Evolutionary conservation across 306 rosid genomes (phyloP), one percentile per base, ranked within the genome.

Genomic region (Pterocarpus santalinus): DNA sequence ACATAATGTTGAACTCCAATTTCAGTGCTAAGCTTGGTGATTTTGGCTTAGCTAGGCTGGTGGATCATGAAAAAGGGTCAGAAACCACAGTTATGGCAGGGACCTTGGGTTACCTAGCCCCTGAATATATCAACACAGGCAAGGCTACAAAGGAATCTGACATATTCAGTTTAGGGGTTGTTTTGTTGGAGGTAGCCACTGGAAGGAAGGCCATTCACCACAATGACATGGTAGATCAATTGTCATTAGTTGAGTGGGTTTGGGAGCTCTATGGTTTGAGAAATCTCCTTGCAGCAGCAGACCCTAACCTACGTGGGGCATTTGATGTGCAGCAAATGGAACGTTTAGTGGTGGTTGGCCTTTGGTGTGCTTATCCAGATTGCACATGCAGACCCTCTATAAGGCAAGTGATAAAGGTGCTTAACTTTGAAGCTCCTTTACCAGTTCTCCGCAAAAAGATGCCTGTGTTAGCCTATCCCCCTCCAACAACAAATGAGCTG

Each of bases 1-100:
- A 87, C 85, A 69, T 87, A n/a, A 82, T 87, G 90, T 64, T 88
- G 84, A 89, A 88, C 36, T 72, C 85, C 3, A 41, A 63, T 16
- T 82, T 85, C 83, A 76, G 76, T 51, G 80, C 79, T 9, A 87
- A 84, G 73, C 90, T 87, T 12, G 90, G 88, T 0, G 90, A 88
- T 69, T 88, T 88, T 41, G 91, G 89, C 22, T 58, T 88, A 15
- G 91, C 91, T 15, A 82, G 89, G 82, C 33, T 88, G 2, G 73
- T 88, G 69, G 91, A 85, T 63, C 81, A 85, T 17, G 81, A 35
- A 38, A 65, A 35, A 33, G 85, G 47, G 5, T 65, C 57, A 12
- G 78, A 74, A 49, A 88, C 89, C 43, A 85, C 82, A 1, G 61
- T 9, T 4, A 9, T 77, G 3, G 91, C 88, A 2, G 88, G 83